Conservation (phyloP, 257 asterid species). For the Lycium ferocissimum region DNA sequence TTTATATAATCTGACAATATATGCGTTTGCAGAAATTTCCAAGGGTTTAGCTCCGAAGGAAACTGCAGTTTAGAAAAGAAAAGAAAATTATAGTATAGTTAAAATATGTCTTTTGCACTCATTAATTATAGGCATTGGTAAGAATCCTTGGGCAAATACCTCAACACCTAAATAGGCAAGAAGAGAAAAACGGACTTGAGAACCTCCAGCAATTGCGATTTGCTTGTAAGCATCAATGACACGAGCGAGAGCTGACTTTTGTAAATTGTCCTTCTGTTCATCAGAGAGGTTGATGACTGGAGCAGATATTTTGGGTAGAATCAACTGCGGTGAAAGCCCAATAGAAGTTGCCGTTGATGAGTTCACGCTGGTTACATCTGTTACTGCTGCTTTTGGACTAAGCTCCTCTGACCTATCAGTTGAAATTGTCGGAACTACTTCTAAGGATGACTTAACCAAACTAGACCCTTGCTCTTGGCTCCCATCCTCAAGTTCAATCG, state of each 20-base stretch:
- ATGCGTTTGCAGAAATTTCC: constrained; percentile 78
- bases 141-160: constrained; percentile 53
- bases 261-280: constrained; percentile 79
- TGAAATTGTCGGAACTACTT: constrained; percentile 67
- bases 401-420: constrained; percentile 91
- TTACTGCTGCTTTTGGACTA: constrained; percentile 75
- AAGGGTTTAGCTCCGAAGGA: constrained; percentile 89
- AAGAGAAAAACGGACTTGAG: constrained; percentile 79
- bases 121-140: constrained; percentile 6
- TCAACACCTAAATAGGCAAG: constrained; percentile 86
- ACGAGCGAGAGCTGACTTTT: constrained; percentile 73
- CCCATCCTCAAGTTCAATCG: constrained; percentile 62
- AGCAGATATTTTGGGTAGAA: constrained; percentile 91
- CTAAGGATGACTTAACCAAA: constrained; percentile 51
- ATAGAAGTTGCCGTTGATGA: constrained; percentile 70
- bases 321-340: constrained; percentile 55
- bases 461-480: constrained; percentile 55
- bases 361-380: constrained; percentile 63
- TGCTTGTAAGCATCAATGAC: constrained; percentile 92
- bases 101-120: background rate
- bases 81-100: background rate
- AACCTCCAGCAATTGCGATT: constrained; percentile 77
- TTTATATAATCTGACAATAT: constrained; percentile 79
- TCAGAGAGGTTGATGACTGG: constrained; percentile 75
- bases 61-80: constrained; percentile 58